phyloP scores from a whole-genome alignment of 1,139 yeast species.

The Lodderomyces jiufengensis region DNA sequence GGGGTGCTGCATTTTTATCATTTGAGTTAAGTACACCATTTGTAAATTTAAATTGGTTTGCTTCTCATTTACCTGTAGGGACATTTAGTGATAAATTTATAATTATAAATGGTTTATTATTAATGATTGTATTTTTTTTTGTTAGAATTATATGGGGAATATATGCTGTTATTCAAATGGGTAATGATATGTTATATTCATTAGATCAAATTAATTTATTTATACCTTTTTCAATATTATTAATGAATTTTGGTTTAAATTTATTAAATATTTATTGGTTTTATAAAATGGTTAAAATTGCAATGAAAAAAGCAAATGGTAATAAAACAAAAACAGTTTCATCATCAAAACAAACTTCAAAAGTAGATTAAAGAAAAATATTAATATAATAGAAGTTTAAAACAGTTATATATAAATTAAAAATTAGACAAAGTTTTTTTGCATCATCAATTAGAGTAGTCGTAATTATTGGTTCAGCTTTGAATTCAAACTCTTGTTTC shows the following conservation, averaged over 20 bases:
- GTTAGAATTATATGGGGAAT: constrained; percentile 88
- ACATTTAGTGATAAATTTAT: constrained; percentile 50
- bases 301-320: constrained; percentile 44
- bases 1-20: constrained; percentile 77
- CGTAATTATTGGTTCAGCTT: no score
- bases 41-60: constrained; percentile 88
- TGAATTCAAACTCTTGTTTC: no score
- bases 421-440: no score
- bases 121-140: constrained; percentile 68
- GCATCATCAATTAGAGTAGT: no score
- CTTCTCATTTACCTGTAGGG: constrained; percentile 66
- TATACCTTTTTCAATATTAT: constrained; percentile 43
- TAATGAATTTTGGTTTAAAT: constrained; percentile 64
- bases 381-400: no score
- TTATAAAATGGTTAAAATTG: constrained; percentile 75
- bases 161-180: constrained; percentile 57
- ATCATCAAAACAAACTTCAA: constrained; percentile 20
- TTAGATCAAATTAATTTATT: constrained; percentile 24
- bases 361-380: constrained; percentile 15
- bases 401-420: no score
- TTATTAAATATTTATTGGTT: constrained; percentile 75
- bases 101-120: constrained; percentile 63
- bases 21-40: constrained; percentile 94
- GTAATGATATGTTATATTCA: constrained; percentile 48
- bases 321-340: no score